phyloP scores from a whole-genome alignment of 2,329 filamentous ascomycete species.

The Pestalotiopsis sp. region DNA sequence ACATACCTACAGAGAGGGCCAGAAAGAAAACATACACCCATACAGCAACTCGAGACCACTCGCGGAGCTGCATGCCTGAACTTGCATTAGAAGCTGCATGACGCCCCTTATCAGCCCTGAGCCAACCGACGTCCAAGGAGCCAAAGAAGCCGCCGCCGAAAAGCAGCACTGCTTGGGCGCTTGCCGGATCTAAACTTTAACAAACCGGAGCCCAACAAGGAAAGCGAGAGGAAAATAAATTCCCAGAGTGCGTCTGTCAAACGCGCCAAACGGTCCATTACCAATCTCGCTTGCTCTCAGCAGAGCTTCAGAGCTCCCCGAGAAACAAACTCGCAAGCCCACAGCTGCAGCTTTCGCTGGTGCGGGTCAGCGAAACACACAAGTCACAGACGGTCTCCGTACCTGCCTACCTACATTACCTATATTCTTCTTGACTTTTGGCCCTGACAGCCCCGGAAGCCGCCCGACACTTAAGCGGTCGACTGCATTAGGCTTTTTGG shows the following conservation, averaged over 20 bases:
- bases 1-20: background rate
- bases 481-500: background rate
- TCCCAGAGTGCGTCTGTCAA: background rate
- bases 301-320: background rate
- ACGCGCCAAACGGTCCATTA: background rate
- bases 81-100: slow-evolving; percentile 9
- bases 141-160: background rate
- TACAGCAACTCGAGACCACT: background rate
- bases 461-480: background rate
- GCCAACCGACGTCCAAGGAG: background rate
- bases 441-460: background rate
- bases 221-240: background rate
- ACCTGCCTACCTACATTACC: too few species aligned
- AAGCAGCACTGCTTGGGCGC: background rate
- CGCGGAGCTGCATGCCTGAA: slow-evolving; percentile 6
- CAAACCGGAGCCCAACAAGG: background rate
- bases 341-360: background rate
- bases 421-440: background rate
- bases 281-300: background rate
- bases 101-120: background rate
- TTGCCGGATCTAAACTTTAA: slow-evolving; percentile 2
- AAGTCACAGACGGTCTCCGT: background rate
- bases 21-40: background rate
- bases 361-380: background rate
- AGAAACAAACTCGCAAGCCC: background rate